Evolutionary conservation across 495 filamentous ascomycete species (phyloP), one percentile per base, ranked within the genome.

Genomic region (Bacidia rubella): DNA sequence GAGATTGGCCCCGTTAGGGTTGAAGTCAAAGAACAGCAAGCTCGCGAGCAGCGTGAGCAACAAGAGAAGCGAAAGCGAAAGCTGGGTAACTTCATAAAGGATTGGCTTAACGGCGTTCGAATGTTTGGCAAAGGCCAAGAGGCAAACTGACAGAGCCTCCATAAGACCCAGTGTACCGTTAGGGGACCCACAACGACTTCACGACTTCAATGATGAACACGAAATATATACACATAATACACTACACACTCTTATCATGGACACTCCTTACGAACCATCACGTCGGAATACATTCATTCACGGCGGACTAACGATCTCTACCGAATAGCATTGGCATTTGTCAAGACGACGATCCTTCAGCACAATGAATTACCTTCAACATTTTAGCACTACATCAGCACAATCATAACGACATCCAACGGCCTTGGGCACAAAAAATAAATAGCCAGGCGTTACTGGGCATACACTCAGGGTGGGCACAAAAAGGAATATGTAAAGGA

Each of bases 1-100:
- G 78, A 80, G 11, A 76, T 81, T 47, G 75, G 80, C 51, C 65
- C 67, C 4, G 63, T 69, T 48, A 64, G 25, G 68, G 71, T 41
- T 64, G 65, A 17, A 22, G 47, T 32, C 22, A 32, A 15, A 65
- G 70, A n/a, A 63, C 70, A 11, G 55, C 60, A 10, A 60, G 70
- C 2, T 61, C 67, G 3, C 56, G 59, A 3, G 19, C 53, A 56
- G 19, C n/a, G n/a, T 35, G 29, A 35, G 29, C 35, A 45, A 38
- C 39, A 48, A 7, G 49, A 42, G 3, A 48, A 51, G 25, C 29
- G 7, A 65, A 70, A 40, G 66, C 68, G 17, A 74, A 62, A 15
- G 65, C 66, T 51, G 71, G 74, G 49, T 43, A 38, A 26, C 27
- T 50, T 17, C 29, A 50, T 50, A n/a, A 50, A 38, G 27, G 47